A percentile compares a stretch with the other conserved stretches of the same genome.
phyloP scores from a whole-genome alignment of 2,329 filamentous ascomycete genomes.

The Bretziella fagacearum region DNA sequence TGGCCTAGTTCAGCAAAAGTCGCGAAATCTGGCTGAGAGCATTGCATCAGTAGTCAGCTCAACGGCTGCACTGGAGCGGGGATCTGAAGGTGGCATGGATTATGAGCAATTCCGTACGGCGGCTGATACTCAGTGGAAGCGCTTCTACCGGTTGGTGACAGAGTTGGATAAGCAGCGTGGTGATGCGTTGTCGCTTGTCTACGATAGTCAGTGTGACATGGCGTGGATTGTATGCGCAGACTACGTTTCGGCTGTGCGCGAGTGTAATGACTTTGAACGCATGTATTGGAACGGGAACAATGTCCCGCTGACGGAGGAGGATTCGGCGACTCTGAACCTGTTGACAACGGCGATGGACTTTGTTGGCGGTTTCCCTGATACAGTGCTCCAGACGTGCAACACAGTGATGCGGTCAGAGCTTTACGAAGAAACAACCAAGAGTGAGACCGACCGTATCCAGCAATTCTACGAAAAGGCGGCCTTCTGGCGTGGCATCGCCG shows the following conservation, averaged over 20 bases:
- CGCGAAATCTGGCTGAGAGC: constrained; percentile 52
- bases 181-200: constrained; percentile 61
- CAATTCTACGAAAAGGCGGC: constrained; percentile 62
- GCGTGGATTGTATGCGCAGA: constrained; percentile 78
- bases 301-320: constrained; percentile 30
- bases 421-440: constrained; percentile 53
- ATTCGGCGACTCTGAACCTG: constrained; percentile 41
- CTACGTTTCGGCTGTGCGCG: constrained; percentile 58
- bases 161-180: constrained; percentile 76
- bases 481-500: constrained; percentile 62
- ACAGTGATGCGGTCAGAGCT: constrained; percentile 54
- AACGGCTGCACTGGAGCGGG: constrained; percentile 47
- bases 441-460: constrained; percentile 58
- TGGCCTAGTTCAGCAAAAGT: constrained; percentile 26
- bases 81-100: constrained; percentile 48
- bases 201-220: constrained; percentile 53
- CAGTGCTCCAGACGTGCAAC: constrained; percentile 49
- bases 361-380: constrained; percentile 50
- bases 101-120: constrained; percentile 58
- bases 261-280: constrained; percentile 62
- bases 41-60: constrained; percentile 56
- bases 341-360: constrained; percentile 55
- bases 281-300: constrained; percentile 35
- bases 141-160: constrained; percentile 70
- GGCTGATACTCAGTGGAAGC: constrained; percentile 70